Evolutionary conservation across 768 basidiomycete species (phyloP).

Genomic region (Psilocybe azurescens): DNA sequence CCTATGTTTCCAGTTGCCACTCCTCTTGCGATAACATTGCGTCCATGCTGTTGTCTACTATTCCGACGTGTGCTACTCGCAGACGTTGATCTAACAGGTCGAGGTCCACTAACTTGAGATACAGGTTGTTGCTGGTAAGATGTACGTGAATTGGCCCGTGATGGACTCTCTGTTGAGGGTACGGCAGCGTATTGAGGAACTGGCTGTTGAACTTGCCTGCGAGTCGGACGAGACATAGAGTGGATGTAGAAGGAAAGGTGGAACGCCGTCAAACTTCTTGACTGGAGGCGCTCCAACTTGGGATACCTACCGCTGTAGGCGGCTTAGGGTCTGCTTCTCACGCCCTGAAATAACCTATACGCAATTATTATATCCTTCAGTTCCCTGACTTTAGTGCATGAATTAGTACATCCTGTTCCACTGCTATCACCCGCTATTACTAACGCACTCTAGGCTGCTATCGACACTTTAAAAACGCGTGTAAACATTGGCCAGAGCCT

Average conservation of each 20-base stretch:
- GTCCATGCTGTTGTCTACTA: slow-evolving; percentile 38
- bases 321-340: slow-evolving; percentile 29
- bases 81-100: slow-evolving; percentile 30
- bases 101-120: slow-evolving; percentile 28
- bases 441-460: background rate
- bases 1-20: slow-evolving; percentile 85
- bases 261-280: slow-evolving; percentile 15
- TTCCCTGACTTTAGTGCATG: background rate
- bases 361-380: background rate
- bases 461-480: background rate
- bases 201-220: slow-evolving; percentile 46
- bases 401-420: background rate
- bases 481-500: background rate
- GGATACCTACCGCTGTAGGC: slow-evolving; percentile 16
- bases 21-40: slow-evolving; percentile 70
- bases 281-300: slow-evolving; percentile 22
- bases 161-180: slow-evolving; percentile 59
- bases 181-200: slow-evolving; percentile 69
- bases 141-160: slow-evolving; percentile 27
- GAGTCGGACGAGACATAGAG: slow-evolving; percentile 43
- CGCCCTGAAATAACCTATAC: slow-evolving; percentile 16
- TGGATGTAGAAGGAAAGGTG: slow-evolving; percentile 20
- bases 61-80: slow-evolving; percentile 26
- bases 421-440: background rate
- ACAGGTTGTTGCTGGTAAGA: slow-evolving; percentile 27